These are phyloP conservation scores for Wilhelminamyces savonicus DNA, from an alignment of 805 yeast species.

Conservation along the genomic window DNA sequence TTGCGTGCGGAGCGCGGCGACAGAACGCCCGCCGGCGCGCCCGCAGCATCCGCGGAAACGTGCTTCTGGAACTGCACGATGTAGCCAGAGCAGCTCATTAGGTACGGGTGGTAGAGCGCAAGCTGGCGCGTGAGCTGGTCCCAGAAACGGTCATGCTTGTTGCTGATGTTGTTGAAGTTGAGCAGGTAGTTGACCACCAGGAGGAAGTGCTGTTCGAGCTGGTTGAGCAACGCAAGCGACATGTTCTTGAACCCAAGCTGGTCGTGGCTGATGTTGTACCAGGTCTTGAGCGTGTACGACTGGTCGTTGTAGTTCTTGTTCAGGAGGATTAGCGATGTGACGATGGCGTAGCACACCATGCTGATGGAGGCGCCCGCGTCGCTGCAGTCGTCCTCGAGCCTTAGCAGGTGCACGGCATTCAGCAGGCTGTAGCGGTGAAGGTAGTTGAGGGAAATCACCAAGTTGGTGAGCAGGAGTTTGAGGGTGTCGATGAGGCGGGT, in stretches of 20 bases:
- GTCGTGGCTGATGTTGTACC: conserved; percentile 24
- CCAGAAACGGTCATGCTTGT: no score
- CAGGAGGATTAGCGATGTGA: no score
- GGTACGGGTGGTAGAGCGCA: no score
- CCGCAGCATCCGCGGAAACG: no score
- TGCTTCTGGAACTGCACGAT: no score
- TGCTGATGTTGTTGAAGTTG: conserved; percentile 4
- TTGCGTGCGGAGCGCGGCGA: no score
- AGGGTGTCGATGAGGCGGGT: not conserved
- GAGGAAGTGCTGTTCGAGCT: conserved; percentile 11
- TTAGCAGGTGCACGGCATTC: not conserved
- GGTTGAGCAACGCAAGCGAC: conserved; percentile 2
- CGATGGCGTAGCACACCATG: no score
- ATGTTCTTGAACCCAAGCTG: not conserved
- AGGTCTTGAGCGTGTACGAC: conserved; percentile 44
- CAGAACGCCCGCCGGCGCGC: no score
- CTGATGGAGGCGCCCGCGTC: no score
- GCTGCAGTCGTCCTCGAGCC: not conserved
- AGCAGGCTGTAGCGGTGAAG: not conserved
- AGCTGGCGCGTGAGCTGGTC: no score
- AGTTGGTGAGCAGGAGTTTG: not conserved
- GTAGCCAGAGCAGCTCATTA: no score
- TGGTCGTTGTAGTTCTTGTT: conserved; percentile 44
- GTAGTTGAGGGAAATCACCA: not conserved
- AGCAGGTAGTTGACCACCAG: conserved; percentile 8